Base-by-base conservation (phyloP, 148 eudicot species). In the Polygonum aviculare region DNA sequence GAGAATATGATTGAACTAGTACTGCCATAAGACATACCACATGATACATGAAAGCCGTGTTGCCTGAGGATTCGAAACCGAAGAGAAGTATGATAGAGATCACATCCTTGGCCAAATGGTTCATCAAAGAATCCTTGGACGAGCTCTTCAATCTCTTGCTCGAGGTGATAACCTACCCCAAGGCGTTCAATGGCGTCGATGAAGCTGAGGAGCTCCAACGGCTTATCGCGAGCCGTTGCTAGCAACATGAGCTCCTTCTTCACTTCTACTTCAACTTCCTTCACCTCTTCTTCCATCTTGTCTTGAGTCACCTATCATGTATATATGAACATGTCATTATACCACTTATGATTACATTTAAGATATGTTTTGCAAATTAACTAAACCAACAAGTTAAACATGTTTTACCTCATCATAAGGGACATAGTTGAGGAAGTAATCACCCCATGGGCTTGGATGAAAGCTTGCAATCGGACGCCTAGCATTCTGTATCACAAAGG, bases 361-460 rank as follows among this genome's bases (percentile, higher is more conserved):
- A 26, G 31, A 26, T 26, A 26, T 26, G 31, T 26, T 26, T 26
- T 26, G 31, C 31, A 26, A 1, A 0, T 0, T 26, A 26, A 26
- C 1, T 0, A 44, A 44, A 44, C 9, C 47, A 44, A 44, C 47
- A 44, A 44, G 47, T 35, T 22, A 31, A 26, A 26, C 1, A 26
- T 1, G 2, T 31, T 16, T 57, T 7, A 65, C 45, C 72, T 67
- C 44, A 6, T 36, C 72, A 36, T 5, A 67, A 36, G 72, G 72
- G 36, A 67, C 7, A 2, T 67, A 67, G 11, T 36, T 67, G 44
- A 67, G 72, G 72, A 67, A 67, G 72, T 67, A 67, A 21, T 67
- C 72, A 38, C 72, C 72, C 72, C 72, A 36, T 15, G 72, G 72
- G 45, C 72, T 67, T 16, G 72, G 72, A 45, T 67, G 72, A 67